Evolutionary conservation across 2,329 filamentous ascomycete species (phyloP), one percentile per base, ranked within the genome.

Genomic region (Fusarium ramigenum): DNA sequence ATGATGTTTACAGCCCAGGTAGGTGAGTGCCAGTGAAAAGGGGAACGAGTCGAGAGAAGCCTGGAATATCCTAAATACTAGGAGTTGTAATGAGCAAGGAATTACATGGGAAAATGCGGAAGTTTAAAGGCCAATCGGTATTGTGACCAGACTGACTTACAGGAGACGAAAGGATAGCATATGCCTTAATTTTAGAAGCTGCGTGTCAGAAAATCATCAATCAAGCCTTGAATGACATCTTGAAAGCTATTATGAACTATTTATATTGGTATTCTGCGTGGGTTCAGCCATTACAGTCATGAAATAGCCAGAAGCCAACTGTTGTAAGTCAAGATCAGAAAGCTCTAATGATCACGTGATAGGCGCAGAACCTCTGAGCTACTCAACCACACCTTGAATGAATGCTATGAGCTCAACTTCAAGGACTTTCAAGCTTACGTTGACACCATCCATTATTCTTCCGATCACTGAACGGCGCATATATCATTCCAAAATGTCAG

Each of bases 401-500:
- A 64, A 58, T 57, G 28, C 34, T 54, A 50, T 70, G 58, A 72
- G 66, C 47, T 66, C 56, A 46, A 66, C 42, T 58, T 60, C 52
- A 47, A 62, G 28, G 32, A 54, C 62, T 64, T 50, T 23, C 18
- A 66, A 60, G 62, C 60, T 54, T 34, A 49, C 40, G 49, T 39
- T n/a, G 50, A 32, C 50, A 42, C 47, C 44, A 56, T 50, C 42
- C 28, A 37, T 52, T 64, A 37, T 47, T 63, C 14, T 46, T 39
- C 25, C 46, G 12, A 34, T 36, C 30, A 52, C 37, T 14, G 18
- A 42, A 42, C 66, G 50, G 19, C 54, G 59, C 54, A 65, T 50
- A 57, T 34, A 36, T 14, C 11, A 46, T 40, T 40, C 36, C 53
- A 78, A 63, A 66, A 97, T 98, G 93, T 91, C 94, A 37, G 95